These are phyloP conservation scores for Passiflora organensis DNA, from an alignment of 345 rosid species.

Conservation along the genomic window DNA sequence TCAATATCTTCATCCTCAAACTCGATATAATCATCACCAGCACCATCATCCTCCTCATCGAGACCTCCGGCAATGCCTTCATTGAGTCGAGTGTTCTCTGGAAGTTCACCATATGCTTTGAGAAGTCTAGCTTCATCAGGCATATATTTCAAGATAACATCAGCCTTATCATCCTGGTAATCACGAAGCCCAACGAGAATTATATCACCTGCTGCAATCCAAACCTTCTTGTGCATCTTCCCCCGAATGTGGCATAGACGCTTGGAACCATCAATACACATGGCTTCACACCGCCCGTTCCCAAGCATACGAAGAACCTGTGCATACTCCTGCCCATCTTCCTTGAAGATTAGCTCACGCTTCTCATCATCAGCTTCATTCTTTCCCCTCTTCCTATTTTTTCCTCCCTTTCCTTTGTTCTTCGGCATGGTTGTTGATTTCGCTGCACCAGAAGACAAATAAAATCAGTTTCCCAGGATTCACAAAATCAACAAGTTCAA, in stretches of 20 bases:
- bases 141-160: conserved; percentile 16
- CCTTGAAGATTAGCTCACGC: conserved; percentile 16
- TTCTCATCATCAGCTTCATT: conserved; percentile 18
- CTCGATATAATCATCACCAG: conserved; percentile 9
- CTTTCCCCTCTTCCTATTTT: conserved; percentile 23
- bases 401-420: conserved; percentile 23
- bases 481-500: too few species aligned
- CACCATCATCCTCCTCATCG: conserved; percentile 11
- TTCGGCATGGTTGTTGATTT: not conserved
- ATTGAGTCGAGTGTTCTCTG: conserved; percentile 12
- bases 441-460: too few species aligned
- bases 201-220: conserved; percentile 14
- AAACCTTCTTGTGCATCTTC: conserved; percentile 21
- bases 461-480: too few species aligned
- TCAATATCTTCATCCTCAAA: conserved; percentile 20
- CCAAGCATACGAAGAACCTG: conserved; percentile 18
- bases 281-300: conserved; percentile 12
- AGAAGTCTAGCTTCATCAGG: conserved; percentile 16
- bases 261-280: conserved; percentile 4
- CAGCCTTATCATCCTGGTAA: conserved; percentile 19
- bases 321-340: conserved; percentile 16
- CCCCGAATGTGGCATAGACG: conserved; percentile 18
- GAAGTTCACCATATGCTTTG: conserved; percentile 14
- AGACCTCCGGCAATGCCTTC: conserved; percentile 11
- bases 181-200: conserved; percentile 14